Base-by-base conservation (phyloP, 2,329 filamentous ascomycete species). In the Ascocoryne sarcoides region DNA sequence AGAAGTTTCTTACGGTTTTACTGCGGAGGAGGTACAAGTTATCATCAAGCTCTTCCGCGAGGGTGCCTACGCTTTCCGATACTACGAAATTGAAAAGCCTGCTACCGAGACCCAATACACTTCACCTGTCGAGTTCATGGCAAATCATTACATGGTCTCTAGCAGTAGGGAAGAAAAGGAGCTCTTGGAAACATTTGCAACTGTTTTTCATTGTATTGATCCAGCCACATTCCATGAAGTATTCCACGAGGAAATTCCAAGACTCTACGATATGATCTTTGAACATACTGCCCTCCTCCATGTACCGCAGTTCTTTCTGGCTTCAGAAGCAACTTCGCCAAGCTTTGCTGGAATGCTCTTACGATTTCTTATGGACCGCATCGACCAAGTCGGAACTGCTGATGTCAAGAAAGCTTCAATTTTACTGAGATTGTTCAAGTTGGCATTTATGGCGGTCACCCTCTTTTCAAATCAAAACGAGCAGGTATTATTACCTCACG, bases 391-490 rank as follows among this genome's bases (percentile, higher is more conserved):
- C 32, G 92, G 92, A 16, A 92, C 87, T 0, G 80, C 84, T 5
- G 88, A 98, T 62, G 81, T 92, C 39, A 88, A 86, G 58, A 94
- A 90, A 62, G 90, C 92, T 0, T 90, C 88, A 4, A 95, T 98
- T 35, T 67, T 99, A 23, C 67, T 99, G 37, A 77, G 93, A 40
- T 77, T 99, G 37, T 99, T 96, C 68, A 99, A 99, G 64, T 66
- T 99, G 37, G 94, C 90, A 1, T 98, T 98, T 62, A 98, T 99
- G 92, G 93, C 93, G 0, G 92, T 99, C 29, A 98, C 92, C 0
- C 70, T 99, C 1, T 99, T 98, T 61, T 88, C 88, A 0, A 73
- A 76, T 7, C 89, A 95, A 58, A 99, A 99, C 54, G 92, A 99
- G 63, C 84, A 92, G 59, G 88, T 99, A 2, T 70, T 99, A 10